Base-by-base conservation (phyloP, 768 basidiomycete genomes). In the Dioszegia hungarica region DNA sequence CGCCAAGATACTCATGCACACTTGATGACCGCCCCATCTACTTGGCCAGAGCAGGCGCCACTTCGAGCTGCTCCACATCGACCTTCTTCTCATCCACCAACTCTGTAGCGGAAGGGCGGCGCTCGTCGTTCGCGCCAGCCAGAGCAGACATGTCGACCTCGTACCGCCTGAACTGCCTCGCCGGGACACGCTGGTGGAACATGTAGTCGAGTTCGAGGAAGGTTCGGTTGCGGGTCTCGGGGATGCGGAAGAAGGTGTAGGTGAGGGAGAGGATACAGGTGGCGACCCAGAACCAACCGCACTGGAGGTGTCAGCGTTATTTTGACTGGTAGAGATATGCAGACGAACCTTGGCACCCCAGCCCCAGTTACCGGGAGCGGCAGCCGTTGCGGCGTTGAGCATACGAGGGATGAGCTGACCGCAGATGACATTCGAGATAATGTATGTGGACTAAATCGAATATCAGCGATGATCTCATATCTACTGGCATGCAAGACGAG, bases 151-250 rank as follows among this genome's bases (percentile, higher is more conserved):
- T 47, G 45, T 56, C 54, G 38, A 55, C 38, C 41, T 55, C 33
- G 41, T 44, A 55, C n/a, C 22, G 38, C 19, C 27, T 44, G 57
- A 70, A 74, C 48, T 61, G 41, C 14, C 72, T 48, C 0, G 72
- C 66, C 0, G 63, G 53, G 12, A 70, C 49, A n/a, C 55, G 53
- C 20, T 59, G 50, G 46, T 63, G 57, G 61, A 72, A 74, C 36
- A 74, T 46, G 33, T 66, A 64, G 47, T 74, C 72, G 33, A 74
- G 54, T 47, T 74, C 70, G 29, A 54, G 51, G 60, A 62, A 69
- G 9, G 68, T 59, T 33, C 72, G 52, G 28, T 61, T 66, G 37
- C 56, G 61, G 41, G 59, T 64, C 50, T 70, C 67, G 10, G 70
- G 72, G 5, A 74, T 36, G 29, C 62, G 33, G 56, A 67, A 72